Conservation (phyloP, 345 rosid species). For the Pistacia atlantica region DNA sequence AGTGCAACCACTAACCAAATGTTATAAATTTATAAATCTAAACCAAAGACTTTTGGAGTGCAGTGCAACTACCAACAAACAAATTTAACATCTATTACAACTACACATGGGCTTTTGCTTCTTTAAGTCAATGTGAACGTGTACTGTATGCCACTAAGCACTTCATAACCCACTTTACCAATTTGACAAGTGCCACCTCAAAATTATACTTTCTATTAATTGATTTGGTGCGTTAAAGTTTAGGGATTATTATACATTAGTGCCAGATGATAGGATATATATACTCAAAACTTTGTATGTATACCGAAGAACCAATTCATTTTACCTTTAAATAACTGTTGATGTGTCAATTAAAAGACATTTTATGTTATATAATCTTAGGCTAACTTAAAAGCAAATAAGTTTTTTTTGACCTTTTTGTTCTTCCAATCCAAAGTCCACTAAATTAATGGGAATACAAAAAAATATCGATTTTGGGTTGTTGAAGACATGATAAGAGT, state of each 20-base stretch:
- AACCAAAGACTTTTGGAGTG: not conserved
- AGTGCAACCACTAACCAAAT: slow-evolving; percentile 25
- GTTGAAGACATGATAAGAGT: no score
- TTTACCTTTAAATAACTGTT: no score
- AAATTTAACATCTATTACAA: not conserved
- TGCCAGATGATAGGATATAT: not conserved
- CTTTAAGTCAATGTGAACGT: slow-evolving; percentile 14
- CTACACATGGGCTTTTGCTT: slow-evolving; percentile 11
- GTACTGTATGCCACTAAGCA: slow-evolving; percentile 18
- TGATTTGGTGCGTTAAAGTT: not conserved
- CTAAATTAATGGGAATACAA: no score
- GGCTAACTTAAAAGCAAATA: no score
- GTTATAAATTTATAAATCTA: not conserved
- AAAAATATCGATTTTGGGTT: no score
- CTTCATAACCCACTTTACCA: not conserved
- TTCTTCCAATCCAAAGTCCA: no score
- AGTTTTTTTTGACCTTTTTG: no score
- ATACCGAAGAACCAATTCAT: not conserved
- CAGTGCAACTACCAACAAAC: slow-evolving; percentile 18
- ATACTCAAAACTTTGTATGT: not conserved
- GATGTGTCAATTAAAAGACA: no score
- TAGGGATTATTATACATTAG: not conserved
- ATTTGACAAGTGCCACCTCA: not conserved
- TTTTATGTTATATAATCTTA: no score
- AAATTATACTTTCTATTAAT: not conserved